These are phyloP conservation scores for Pyrenochaeta sp. DNA, from an alignment of 2,329 filamentous ascomycete genomes.

Conservation along the genomic window DNA sequence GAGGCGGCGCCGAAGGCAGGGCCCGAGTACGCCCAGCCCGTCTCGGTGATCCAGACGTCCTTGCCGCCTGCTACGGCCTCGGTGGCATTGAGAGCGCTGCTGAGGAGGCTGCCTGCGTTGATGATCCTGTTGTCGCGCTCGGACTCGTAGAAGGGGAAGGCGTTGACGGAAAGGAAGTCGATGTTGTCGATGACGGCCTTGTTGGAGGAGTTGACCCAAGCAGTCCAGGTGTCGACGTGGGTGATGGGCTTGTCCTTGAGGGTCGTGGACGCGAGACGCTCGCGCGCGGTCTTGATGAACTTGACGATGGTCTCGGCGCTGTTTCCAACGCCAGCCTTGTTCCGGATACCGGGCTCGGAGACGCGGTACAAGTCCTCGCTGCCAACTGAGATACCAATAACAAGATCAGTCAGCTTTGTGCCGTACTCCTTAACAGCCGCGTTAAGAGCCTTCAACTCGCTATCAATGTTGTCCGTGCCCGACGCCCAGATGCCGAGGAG, in stretches of 20 bases:
- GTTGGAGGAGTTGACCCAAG: conserved; percentile 46
- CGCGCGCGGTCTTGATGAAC: conserved; percentile 58
- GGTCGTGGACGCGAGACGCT: conserved; percentile 66
- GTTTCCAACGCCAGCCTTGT: conserved; percentile 68
- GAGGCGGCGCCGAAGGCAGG: conserved; percentile 37
- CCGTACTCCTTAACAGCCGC: conserved; percentile 44
- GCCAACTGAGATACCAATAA: conserved; percentile 47
- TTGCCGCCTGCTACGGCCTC: conserved; percentile 40
- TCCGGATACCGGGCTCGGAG: conserved; percentile 70
- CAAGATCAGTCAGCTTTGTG: conserved; percentile 59
- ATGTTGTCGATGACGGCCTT: conserved; percentile 44
- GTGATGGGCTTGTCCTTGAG: conserved; percentile 60
- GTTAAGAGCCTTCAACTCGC: conserved; percentile 43
- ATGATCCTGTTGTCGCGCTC: conserved; percentile 46
- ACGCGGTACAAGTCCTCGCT: conserved; percentile 68
- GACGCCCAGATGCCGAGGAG: conserved; percentile 59
- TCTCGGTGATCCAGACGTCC: conserved; percentile 50
- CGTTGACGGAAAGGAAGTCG: conserved; percentile 48
- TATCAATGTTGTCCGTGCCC: conserved; percentile 53
- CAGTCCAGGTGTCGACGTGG: conserved; percentile 49
- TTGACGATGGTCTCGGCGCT: conserved; percentile 66
- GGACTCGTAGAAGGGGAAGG: conserved; percentile 49
- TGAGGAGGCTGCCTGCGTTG: conserved; percentile 50
- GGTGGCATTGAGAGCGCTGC: conserved; percentile 35
- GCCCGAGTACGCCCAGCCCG: conserved; percentile 45